Conservation (phyloP, 768 basidiomycete species). For the Psilocybe cyanescens region DNA sequence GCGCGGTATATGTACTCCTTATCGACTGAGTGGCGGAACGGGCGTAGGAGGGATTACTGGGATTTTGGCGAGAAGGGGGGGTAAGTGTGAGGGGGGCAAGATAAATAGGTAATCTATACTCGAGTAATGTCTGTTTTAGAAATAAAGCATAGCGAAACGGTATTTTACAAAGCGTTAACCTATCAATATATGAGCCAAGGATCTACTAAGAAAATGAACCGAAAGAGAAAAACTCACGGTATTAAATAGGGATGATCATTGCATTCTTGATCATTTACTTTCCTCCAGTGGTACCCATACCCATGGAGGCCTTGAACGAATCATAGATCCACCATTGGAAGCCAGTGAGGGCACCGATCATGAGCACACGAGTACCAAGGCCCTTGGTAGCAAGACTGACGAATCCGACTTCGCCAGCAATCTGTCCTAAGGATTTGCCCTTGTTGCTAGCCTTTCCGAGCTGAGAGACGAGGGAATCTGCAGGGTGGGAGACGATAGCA, state of each 20-base stretch:
- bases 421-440: conserved; percentile 75
- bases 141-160: not conserved
- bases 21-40: too few species aligned
- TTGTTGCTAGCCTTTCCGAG: conserved; percentile 90
- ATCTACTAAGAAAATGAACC: not conserved
- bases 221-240: not conserved
- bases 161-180: not conserved
- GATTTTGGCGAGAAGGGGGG: too few species aligned
- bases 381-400: conserved; percentile 77
- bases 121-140: too few species aligned
- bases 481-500: conserved; percentile 97
- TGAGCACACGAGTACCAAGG: conserved; percentile 84
- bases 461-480: conserved; percentile 90
- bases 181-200: not conserved
- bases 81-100: too few species aligned
- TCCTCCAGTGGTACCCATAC: conserved; percentile 87
- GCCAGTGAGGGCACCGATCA: conserved; percentile 75
- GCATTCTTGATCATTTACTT: conserved; percentile 52
- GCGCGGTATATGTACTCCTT: too few species aligned
- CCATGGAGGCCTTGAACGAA: conserved; percentile 82
- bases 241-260: not conserved
- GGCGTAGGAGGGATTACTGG: too few species aligned
- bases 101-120: too few species aligned
- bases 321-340: conserved; percentile 98
- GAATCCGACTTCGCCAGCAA: conserved; percentile 73